phyloP scores from a whole-genome alignment of 306 rosid genomes.

The Castanopsis chinensis region DNA sequence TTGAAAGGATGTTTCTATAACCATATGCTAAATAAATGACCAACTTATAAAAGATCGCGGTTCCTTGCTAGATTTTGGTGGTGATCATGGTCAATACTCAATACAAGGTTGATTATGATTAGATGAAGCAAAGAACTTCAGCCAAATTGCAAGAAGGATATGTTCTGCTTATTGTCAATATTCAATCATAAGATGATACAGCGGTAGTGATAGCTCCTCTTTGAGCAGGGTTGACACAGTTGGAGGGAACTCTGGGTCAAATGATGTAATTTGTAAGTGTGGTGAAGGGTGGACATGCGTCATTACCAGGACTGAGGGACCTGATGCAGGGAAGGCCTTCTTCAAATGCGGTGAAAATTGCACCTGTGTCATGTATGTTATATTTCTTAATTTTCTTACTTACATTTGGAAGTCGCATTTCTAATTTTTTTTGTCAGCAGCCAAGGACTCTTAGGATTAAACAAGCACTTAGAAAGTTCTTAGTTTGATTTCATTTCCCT shows the following conservation, averaged over 20 bases:
- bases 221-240: constrained; percentile 17
- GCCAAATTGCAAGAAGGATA: neutral
- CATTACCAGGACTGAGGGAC: constrained; percentile 40
- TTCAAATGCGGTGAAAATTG: constrained; percentile 45
- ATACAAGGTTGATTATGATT: too few species aligned
- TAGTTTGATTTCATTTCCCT: neutral
- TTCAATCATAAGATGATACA: neutral
- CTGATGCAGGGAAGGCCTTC: constrained; percentile 45
- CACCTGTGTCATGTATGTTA: constrained; percentile 29
- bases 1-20: too few species aligned
- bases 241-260: constrained; percentile 10
- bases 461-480: neutral
- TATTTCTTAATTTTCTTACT: neutral
- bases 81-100: too few species aligned
- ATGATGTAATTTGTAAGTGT: constrained; percentile 30
- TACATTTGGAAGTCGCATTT: neutral
- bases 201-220: neutral
- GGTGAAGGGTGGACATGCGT: constrained; percentile 48
- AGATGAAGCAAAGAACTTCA: too few species aligned
- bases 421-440: neutral
- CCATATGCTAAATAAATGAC: too few species aligned
- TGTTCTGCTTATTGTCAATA: neutral
- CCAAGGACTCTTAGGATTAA: neutral
- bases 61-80: too few species aligned
- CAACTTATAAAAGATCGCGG: too few species aligned